These are phyloP conservation scores for Pinus taeda DNA, from an alignment of 75 land plant genomes.

Conservation along the genomic window DNA sequence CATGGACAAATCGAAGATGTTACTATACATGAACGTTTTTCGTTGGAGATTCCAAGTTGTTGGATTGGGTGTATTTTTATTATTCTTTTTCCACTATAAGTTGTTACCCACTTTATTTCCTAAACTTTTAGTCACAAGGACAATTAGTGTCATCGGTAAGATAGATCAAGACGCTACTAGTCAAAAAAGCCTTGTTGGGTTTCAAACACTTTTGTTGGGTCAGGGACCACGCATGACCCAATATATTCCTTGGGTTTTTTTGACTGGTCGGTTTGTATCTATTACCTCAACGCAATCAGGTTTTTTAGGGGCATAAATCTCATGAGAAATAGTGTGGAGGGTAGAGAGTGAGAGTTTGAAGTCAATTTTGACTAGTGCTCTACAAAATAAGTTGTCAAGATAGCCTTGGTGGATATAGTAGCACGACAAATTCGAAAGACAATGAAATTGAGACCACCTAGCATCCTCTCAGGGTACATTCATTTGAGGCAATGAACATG, in stretches of 20 bases:
- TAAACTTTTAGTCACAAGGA: conserved; percentile 62
- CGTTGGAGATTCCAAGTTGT: not conserved
- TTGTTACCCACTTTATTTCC: not conserved
- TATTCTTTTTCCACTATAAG: not conserved
- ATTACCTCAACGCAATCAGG: conserved; percentile 92
- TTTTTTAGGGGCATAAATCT: conserved; percentile 72
- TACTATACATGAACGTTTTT: not conserved
- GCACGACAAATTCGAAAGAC: too few relatives aligned
- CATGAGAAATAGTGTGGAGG: conserved; percentile 96
- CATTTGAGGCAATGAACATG: not conserved
- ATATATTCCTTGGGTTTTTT: conserved; percentile 93
- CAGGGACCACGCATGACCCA: conserved; percentile 80
- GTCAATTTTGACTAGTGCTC: conserved; percentile 74
- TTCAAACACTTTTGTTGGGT: conserved; percentile 80
- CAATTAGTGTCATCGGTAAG: conserved; percentile 95
- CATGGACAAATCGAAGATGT: not conserved
- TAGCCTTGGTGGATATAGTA: conserved; percentile 93
- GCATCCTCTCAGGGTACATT: conserved; percentile 76
- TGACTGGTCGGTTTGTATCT: conserved; percentile 96
- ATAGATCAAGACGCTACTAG: conserved; percentile 95
- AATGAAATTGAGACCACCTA: conserved; percentile 89
- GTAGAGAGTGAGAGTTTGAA: conserved; percentile 92
- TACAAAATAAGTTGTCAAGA: conserved; percentile 84
- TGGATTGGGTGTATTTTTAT: too few relatives aligned
- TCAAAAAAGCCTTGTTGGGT: conserved; percentile 79